These are phyloP conservation scores for Meyerozyma athensensis DNA, from an alignment of 1,139 yeast genomes.

Conservation along the genomic window DNA sequence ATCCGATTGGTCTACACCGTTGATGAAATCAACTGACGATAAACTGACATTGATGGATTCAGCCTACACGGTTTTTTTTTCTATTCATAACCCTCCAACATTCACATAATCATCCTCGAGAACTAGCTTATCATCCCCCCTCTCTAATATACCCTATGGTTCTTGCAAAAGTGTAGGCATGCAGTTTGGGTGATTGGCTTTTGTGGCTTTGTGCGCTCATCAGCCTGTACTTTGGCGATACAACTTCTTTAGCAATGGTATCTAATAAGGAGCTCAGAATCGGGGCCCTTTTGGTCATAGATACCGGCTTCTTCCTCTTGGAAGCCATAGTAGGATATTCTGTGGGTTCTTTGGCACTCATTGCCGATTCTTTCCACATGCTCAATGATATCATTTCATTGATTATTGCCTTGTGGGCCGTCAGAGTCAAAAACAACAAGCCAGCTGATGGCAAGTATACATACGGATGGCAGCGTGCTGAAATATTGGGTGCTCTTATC, in stretches of 20 bases:
- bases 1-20: too few species aligned
- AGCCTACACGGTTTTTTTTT: too few species aligned
- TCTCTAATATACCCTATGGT: too few species aligned
- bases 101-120: too few species aligned
- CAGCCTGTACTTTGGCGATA: not conserved
- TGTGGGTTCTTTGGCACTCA: conserved; percentile 85
- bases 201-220: not conserved
- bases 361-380: conserved; percentile 98
- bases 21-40: too few species aligned
- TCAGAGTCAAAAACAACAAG: conserved; percentile 74
- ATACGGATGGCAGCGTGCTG: conserved; percentile 96
- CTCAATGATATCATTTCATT: conserved; percentile 88
- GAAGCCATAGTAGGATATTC: conserved; percentile 85
- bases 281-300: conserved; percentile 65
- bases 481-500: conserved; percentile 86
- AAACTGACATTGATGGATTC: too few species aligned
- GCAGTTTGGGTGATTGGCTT: conserved; percentile 1
- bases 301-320: conserved; percentile 76
- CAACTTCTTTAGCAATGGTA: not conserved
- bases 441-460: conserved; percentile 87
- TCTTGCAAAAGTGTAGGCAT: conserved; percentile 3
- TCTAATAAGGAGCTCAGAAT: conserved; percentile 69
- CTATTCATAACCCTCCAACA: too few species aligned
- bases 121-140: not conserved
- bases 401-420: conserved; percentile 94